Percentiles rank a stretch among this genome's conserved stretches.
Conservation (phyloP, 441 rosid genomes). For the Populus hybrid region DNA sequence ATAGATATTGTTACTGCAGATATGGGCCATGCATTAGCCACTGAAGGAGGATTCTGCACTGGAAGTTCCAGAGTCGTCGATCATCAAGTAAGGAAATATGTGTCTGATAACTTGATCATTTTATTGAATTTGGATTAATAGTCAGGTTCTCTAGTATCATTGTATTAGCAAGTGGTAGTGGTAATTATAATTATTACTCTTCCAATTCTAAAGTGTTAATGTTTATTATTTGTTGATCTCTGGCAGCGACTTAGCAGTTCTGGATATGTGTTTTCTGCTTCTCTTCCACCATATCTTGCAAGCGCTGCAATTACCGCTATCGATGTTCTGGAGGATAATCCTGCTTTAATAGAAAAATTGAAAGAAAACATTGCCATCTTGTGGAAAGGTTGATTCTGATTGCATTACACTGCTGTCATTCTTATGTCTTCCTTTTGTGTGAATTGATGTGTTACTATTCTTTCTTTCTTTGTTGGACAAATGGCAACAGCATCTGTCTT, state of each 20-base stretch:
- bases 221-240: conserved; percentile 12
- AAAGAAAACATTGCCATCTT: conserved; percentile 58
- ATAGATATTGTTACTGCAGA: conserved; percentile 86
- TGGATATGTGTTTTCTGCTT: conserved; percentile 95
- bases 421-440: background rate
- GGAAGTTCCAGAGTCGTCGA: conserved; percentile 84
- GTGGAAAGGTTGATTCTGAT: conserved; percentile 58
- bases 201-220: conserved; percentile 16
- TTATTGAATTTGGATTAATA: conserved; percentile 11
- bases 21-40: conserved; percentile 95
- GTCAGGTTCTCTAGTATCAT: background rate
- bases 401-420: conserved; percentile 1
- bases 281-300: conserved; percentile 93
- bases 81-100: conserved; percentile 60
- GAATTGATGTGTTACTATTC: background rate
- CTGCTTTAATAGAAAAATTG: conserved; percentile 57
- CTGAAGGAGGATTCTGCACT: conserved; percentile 98
- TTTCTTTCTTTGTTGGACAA: background rate
- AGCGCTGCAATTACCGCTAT: conserved; percentile 94
- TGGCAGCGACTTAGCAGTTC: conserved; percentile 87
- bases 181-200: background rate
- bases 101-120: conserved; percentile 2
- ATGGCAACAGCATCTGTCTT: background rate
- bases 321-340: conserved; percentile 70
- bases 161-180: background rate